Base-by-base conservation (phyloP, 176 grass and related monocot species). In the Rhipidocladum racemiflorum region DNA sequence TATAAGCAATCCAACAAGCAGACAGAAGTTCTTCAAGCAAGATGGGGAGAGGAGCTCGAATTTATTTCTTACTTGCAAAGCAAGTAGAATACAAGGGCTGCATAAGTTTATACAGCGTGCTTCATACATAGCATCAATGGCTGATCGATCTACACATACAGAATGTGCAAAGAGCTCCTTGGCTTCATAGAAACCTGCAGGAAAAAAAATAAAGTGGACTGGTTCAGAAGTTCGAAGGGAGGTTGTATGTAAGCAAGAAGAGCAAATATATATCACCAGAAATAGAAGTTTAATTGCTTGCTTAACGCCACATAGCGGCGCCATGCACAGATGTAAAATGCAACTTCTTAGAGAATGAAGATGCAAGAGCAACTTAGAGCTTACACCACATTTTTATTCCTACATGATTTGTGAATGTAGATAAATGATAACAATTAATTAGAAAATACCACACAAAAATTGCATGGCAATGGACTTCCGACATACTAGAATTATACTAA, bases 131-230 rank as follows among this genome's bases (percentile, higher is more conserved):
- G 39, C 62, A 53, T 55, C 42, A 43, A 50, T 46, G 53, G 32
- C 16, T 29, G 54, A 25, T 20, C 43, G 20, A 62, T 59, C 42
- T 34, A 63, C 30, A 61, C 1, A 61, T 40, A 18, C 20, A 76
- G 24, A 64, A 54, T 14, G 46, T 21, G 30, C 36, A 54, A 28
- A 21, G 7, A 38, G 9, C 14, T 34, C 36, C 64, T n/a, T 69
- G 32, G 20, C 27, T 69, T 45, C 70, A 80, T 2, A 28, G 1
- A 65, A 78, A 46, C 20, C 71, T 81, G 83, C 36, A 85, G 21
- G 50, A 54, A 16, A 10, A 16, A 10, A 16, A 10, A 15, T 38
- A 15, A 25, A 4, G 11, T 4, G 4, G 35, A 32, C 34, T 44
- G 15, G 7, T 63, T 70, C 35, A 85, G 1, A 76, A 76, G 42